Conservation (phyloP, 768 basidiomycete species). For the Ramaria sp. region DNA sequence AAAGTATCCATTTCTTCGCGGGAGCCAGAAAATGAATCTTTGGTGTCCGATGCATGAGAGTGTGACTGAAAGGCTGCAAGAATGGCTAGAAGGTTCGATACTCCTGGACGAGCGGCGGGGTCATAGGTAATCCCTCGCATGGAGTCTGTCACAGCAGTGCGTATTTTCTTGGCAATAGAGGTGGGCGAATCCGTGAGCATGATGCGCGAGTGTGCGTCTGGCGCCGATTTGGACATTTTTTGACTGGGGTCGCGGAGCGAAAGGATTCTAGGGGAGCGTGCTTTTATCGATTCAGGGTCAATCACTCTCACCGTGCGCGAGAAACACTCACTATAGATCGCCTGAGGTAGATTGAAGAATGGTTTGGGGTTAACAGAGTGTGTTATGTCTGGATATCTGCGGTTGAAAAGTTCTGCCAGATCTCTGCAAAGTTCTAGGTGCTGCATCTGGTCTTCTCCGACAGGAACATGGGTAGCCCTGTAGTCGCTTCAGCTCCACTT, state of each 20-base stretch:
- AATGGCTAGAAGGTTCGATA: slow-evolving; percentile 72
- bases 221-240: slow-evolving; percentile 96
- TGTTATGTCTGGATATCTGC: slow-evolving; percentile 36
- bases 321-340: slow-evolving; percentile 55
- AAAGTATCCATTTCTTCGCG: slow-evolving; percentile 33
- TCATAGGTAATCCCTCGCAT: slow-evolving; percentile 68
- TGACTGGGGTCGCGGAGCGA: slow-evolving; percentile 76
- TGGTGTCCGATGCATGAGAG: no score
- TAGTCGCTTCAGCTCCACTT: neutral
- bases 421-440: slow-evolving; percentile 86
- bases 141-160: slow-evolving; percentile 80
- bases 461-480: slow-evolving; percentile 88
- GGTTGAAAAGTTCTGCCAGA: slow-evolving; percentile 76
- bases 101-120: slow-evolving; percentile 68
- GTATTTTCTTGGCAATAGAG: slow-evolving; percentile 61
- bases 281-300: slow-evolving; percentile 27
- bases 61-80: slow-evolving; percentile 45
- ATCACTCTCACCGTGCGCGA: neutral
- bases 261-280: slow-evolving; percentile 69
- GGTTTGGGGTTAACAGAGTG: slow-evolving; percentile 12
- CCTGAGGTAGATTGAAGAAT: slow-evolving; percentile 64
- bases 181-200: slow-evolving; percentile 65
- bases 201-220: slow-evolving; percentile 69
- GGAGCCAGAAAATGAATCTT: slow-evolving; percentile 22
- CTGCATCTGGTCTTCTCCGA: slow-evolving; percentile 93